Conservation (phyloP, 441 rosid species). For the Pelargonium cotyledonis region DNA sequence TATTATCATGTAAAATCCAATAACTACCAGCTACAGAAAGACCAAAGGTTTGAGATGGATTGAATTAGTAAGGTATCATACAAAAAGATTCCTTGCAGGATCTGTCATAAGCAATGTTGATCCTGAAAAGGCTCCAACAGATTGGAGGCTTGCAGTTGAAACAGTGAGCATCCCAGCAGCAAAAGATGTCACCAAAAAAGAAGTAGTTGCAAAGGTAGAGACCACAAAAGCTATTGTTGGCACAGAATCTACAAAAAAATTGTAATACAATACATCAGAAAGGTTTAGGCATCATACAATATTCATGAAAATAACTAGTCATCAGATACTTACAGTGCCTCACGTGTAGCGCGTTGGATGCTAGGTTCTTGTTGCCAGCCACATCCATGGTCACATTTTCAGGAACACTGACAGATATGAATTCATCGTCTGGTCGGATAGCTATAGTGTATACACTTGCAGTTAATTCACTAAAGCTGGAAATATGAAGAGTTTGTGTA, state of each 20-base stretch:
- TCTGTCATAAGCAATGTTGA: slow-evolving; percentile 47
- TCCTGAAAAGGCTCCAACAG: slow-evolving; percentile 60
- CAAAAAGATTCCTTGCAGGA: slow-evolving; percentile 75
- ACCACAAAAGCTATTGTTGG: slow-evolving; percentile 46
- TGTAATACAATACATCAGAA: slow-evolving; percentile 13
- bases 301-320: slow-evolving; percentile 6
- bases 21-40: too few species aligned
- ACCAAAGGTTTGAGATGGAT: too few species aligned
- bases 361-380: slow-evolving; percentile 76
- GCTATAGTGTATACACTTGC: slow-evolving; percentile 52
- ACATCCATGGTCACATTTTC: slow-evolving; percentile 76
- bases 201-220: slow-evolving; percentile 43
- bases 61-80: slow-evolving; percentile 31
- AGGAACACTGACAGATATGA: slow-evolving; percentile 51
- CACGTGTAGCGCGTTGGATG: slow-evolving; percentile 70
- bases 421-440: slow-evolving; percentile 44
- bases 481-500: slow-evolving; percentile 7
- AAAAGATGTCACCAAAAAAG: slow-evolving; percentile 51
- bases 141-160: slow-evolving; percentile 73
- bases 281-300: too few species aligned
- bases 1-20: slow-evolving; percentile 9
- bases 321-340: slow-evolving; percentile 54
- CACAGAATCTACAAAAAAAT: slow-evolving; percentile 46
- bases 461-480: slow-evolving; percentile 71
- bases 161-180: slow-evolving; percentile 67